These are phyloP conservation scores for Eutrema yunnanense DNA, from an alignment of 345 rosid species.

Conservation along the genomic window DNA sequence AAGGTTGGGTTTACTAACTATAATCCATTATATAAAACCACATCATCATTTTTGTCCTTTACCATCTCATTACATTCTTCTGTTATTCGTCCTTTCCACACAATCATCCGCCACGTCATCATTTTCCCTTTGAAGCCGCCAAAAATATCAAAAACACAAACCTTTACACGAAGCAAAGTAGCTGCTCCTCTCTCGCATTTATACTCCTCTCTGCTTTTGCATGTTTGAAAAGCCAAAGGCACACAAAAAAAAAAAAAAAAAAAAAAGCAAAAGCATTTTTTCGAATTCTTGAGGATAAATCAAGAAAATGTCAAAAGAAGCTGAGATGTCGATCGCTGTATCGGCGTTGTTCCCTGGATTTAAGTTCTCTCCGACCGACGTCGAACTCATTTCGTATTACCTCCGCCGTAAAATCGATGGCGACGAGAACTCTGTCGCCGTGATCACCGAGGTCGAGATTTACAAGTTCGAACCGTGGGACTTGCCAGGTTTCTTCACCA, in stretches of 20 bases:
- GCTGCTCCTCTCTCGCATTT: neutral
- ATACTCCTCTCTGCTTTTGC: neutral
- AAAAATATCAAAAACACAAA: constrained; percentile 6
- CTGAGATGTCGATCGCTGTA: constrained; percentile 52
- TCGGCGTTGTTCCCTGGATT: constrained; percentile 79
- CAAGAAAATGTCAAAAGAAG: constrained; percentile 44
- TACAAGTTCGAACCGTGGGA: constrained; percentile 87
- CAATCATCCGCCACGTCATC: constrained; percentile 14
- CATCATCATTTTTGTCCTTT: constrained; percentile 10
- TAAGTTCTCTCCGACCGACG: constrained; percentile 79
- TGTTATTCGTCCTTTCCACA: constrained; percentile 4
- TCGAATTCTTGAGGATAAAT: neutral
- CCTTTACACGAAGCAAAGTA: constrained; percentile 29
- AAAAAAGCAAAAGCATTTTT: neutral
- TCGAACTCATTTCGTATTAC: constrained; percentile 68
- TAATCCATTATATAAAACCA: constrained; percentile 1
- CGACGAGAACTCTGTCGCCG: constrained; percentile 57
- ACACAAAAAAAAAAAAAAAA: too few relatives aligned
- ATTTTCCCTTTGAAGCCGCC: neutral
- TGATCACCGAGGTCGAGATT: constrained; percentile 67
- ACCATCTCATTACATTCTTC: neutral
- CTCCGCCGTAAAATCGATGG: constrained; percentile 75
- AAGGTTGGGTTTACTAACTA: constrained; percentile 8
- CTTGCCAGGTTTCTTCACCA: constrained; percentile 53
- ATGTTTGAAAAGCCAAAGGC: neutral